Evolutionary conservation across 768 basidiomycete genomes (phyloP).

Genomic region (Lentinula sp.): DNA sequence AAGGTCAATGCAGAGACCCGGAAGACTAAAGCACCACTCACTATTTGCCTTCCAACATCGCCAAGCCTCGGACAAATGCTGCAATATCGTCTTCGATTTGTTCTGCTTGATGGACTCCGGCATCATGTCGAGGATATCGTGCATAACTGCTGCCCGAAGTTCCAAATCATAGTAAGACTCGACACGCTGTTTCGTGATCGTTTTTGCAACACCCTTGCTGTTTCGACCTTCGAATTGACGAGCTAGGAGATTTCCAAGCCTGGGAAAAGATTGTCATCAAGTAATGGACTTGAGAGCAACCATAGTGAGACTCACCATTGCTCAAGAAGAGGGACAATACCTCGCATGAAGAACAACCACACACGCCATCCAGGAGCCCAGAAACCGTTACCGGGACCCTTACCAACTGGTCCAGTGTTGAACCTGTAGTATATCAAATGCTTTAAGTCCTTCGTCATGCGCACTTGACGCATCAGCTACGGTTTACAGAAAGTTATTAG

Average conservation of each 20-base stretch:
- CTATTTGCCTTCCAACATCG: slow-evolving; percentile 95
- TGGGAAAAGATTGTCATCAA: slow-evolving; percentile 13
- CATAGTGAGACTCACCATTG: slow-evolving; percentile 60
- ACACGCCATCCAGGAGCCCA: slow-evolving; percentile 99
- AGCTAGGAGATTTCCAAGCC: slow-evolving; percentile 93
- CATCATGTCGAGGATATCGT: slow-evolving; percentile 99
- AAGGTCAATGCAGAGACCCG: not conserved
- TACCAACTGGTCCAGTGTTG: slow-evolving; percentile 99
- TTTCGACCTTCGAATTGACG: slow-evolving; percentile 98
- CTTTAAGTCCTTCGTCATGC: slow-evolving; percentile 99
- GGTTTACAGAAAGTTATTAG: not conserved
- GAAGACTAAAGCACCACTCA: slow-evolving; percentile 23
- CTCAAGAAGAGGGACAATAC: slow-evolving; percentile 95
- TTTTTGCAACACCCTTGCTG: slow-evolving; percentile 94
- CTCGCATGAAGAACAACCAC: slow-evolving; percentile 99
- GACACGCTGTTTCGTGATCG: slow-evolving; percentile 98
- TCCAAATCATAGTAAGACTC: slow-evolving; percentile 99
- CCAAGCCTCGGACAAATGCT: slow-evolving; percentile 98
- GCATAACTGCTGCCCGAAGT: slow-evolving; percentile 97
- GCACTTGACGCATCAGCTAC: slow-evolving; percentile 96
- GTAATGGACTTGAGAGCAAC: not conserved
- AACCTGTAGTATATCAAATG: slow-evolving; percentile 98
- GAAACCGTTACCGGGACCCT: slow-evolving; percentile 98
- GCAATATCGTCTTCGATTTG: slow-evolving; percentile 98
- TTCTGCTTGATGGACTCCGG: slow-evolving; percentile 99